phyloP scores from a whole-genome alignment of 352 stramenopile species.

The Globisporangium carolinianum region DNA sequence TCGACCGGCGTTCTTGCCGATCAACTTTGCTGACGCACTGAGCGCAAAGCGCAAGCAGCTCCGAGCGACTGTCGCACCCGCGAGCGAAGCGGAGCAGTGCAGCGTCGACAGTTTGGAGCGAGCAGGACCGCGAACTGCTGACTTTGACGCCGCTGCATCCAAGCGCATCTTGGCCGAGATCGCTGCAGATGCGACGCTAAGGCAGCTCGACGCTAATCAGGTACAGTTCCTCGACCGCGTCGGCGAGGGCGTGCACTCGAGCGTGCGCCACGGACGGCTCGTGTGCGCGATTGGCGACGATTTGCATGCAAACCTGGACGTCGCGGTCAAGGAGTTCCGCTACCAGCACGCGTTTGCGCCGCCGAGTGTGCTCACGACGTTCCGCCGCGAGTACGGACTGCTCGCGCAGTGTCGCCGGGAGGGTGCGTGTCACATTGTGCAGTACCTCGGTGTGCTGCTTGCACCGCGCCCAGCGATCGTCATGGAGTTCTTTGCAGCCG shows the following conservation, averaged over 20 bases:
- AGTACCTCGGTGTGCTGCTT: constrained; percentile 22
- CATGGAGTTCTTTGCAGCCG: constrained; percentile 23
- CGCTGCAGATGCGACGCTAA: constrained; percentile 4
- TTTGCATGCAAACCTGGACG: background rate
- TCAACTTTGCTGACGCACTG: constrained; percentile 25
- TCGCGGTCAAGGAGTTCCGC: constrained; percentile 35
- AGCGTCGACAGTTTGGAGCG: background rate
- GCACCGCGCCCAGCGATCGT: constrained; percentile 21
- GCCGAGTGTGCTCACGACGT: constrained; percentile 25
- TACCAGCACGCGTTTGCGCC: constrained; percentile 21
- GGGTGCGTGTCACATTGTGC: constrained; percentile 13
- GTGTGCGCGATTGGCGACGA: background rate
- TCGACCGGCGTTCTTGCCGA: constrained; percentile 10
- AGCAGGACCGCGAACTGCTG: background rate
- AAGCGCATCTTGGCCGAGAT: constrained; percentile 20
- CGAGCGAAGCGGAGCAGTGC: background rate
- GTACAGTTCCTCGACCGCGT: constrained; percentile 14
- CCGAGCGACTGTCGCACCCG: constrained; percentile 23
- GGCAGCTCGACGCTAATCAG: constrained; percentile 8
- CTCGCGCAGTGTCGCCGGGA: constrained; percentile 13
- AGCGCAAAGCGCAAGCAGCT: constrained; percentile 36
- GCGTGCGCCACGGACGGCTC: constrained; percentile 18
- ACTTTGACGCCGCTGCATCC: constrained; percentile 2
- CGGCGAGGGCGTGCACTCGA: constrained; percentile 30
- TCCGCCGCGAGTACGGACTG: constrained; percentile 27